phyloP scores from a whole-genome alignment of 2,329 filamentous ascomycete genomes.

The Aspergillus piperis region DNA sequence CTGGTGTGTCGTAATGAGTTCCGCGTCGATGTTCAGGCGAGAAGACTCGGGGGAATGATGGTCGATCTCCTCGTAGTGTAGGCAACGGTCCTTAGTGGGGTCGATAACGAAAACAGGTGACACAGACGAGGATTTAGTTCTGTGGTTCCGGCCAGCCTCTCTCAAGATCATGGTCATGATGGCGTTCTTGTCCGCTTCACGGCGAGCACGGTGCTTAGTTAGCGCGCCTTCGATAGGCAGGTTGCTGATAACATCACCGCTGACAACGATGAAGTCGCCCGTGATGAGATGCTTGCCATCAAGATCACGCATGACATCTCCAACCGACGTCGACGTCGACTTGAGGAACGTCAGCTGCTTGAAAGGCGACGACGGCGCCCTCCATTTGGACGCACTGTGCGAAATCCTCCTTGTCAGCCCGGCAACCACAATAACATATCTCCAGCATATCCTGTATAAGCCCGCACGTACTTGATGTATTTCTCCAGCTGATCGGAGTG shows the following conservation, averaged over 20 bases:
- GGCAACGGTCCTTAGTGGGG: conserved; percentile 72
- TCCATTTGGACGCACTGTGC: conserved; percentile 69
- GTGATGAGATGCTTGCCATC: conserved; percentile 82
- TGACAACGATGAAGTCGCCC: conserved; percentile 88
- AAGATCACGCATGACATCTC: conserved; percentile 91
- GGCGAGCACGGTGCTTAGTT: conserved; percentile 75
- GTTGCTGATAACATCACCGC: conserved; percentile 90
- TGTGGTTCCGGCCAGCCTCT: conserved; percentile 71
- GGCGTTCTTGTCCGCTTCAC: conserved; percentile 83
- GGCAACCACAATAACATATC: not conserved
- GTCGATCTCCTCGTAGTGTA: conserved; percentile 92
- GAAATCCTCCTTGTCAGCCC: conserved; percentile 7
- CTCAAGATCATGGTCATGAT: conserved; percentile 97
- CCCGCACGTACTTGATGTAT: conserved; percentile 65
- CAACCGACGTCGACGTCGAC: conserved; percentile 81
- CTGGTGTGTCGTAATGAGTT: conserved; percentile 70
- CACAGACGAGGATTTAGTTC: conserved; percentile 73
- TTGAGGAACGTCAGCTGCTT: conserved; percentile 79
- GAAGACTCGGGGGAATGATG: conserved; percentile 58
- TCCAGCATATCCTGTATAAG: not conserved
- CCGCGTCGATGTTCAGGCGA: conserved; percentile 70
- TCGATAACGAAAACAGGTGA: conserved; percentile 87
- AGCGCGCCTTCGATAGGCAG: conserved; percentile 79
- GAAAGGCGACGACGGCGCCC: conserved; percentile 74
- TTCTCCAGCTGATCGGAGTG: conserved; percentile 84